Evolutionary conservation across 805 yeast genomes (phyloP).

Genomic region (Sugiyamaella marilandica): DNA sequence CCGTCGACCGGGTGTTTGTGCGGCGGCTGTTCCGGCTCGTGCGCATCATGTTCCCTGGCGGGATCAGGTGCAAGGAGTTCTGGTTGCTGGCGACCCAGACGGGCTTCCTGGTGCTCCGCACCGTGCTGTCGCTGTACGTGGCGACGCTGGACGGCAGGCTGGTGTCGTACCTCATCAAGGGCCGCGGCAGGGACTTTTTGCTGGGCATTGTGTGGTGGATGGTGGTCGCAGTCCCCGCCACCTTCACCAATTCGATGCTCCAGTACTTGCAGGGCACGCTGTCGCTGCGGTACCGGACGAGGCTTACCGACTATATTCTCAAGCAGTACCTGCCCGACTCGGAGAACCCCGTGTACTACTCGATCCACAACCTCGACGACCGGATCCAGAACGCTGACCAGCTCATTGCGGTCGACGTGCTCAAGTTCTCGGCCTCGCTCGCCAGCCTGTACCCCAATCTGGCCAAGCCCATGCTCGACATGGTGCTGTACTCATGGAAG

Average conservation of each 20-base stretch:
- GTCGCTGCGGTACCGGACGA: slow-evolving; percentile 47
- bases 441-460: slow-evolving; percentile 77
- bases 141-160: slow-evolving; percentile 83
- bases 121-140: slow-evolving; percentile 70
- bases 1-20: slow-evolving; percentile 31
- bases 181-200: slow-evolving; percentile 59
- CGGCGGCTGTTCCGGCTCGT: slow-evolving; percentile 27
- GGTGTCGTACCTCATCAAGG: slow-evolving; percentile 75
- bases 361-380: slow-evolving; percentile 57
- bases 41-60: slow-evolving; percentile 32
- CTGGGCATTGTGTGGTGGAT: slow-evolving; percentile 70
- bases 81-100: slow-evolving; percentile 48
- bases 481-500: slow-evolving; percentile 74
- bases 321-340: slow-evolving; percentile 67
- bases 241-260: slow-evolving; percentile 68
- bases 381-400: slow-evolving; percentile 73
- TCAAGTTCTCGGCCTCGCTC: slow-evolving; percentile 64
- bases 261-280: slow-evolving; percentile 35
- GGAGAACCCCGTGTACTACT: slow-evolving; percentile 63
- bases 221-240: slow-evolving; percentile 80
- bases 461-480: slow-evolving; percentile 76
- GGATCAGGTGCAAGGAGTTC: slow-evolving; percentile 30
- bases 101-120: slow-evolving; percentile 57
- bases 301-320: slow-evolving; percentile 60
- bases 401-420: slow-evolving; percentile 74